Evolutionary conservation across 164 flowering plant species (phyloP), one percentile per base, ranked within the genome.

Genomic region (Kingdonia uniflora): DNA sequence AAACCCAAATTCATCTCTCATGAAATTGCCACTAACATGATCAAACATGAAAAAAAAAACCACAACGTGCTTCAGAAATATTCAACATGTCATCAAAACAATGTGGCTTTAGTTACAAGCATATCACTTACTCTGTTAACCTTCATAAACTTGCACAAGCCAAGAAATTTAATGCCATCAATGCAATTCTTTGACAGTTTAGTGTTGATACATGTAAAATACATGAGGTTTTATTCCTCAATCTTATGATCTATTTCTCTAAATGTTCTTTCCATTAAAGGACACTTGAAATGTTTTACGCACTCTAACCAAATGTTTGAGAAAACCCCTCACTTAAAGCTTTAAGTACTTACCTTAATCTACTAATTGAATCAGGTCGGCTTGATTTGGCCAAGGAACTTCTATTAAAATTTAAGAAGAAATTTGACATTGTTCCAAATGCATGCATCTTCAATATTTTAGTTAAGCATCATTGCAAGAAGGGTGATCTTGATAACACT

Each of bases 381-480:
- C 50, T 81, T 58, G 95, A 76, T 57, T 63, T 81, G 57, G 86
- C 85, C 0, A 58, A 59, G 22, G 60, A 56, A 26, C 65, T 88
- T 44, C 80, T 92, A 16, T 21, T 76, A 48, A 68, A 74, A 46
- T 58, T 69, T 1, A 75, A 64, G 59, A 73, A 59, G n/a, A 64
- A 19, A 52, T 69, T 74, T 35, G 67, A 66, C 11, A 56, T 88
- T 64, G 50, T 61, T 58, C 89, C 87, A 19, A 92, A 88, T 51
- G 78, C 87, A 21, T 92, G 97, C 77, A 80, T 88, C 66, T 84
- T 76, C 61, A 92, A 88, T 65, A 92, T 88, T 20, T 53, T 88
- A 57, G 73, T 92, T 19, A 92, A 92, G 68, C 68, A 88, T 67
- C 91, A 92, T 57, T 82, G 95, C 62, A 86, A 61, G 60, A 76